These are phyloP conservation scores for Phlebiopsis gigantea DNA, from an alignment of 768 basidiomycete species.

Conservation along the genomic window DNA sequence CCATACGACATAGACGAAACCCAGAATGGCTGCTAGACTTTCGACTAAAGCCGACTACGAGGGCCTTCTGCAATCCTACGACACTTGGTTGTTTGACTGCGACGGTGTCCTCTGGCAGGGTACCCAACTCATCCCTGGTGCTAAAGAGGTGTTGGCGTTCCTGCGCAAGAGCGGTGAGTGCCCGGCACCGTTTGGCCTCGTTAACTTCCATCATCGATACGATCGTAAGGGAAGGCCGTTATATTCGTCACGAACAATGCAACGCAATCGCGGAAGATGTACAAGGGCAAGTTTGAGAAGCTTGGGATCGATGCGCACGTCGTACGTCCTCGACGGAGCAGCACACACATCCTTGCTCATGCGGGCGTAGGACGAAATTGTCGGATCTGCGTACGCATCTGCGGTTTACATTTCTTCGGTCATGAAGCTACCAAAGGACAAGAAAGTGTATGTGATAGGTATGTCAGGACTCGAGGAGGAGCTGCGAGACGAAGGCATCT, in stretches of 20 bases:
- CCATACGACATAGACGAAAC: slow-evolving; percentile 8
- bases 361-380: slow-evolving; percentile 82
- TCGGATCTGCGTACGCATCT: slow-evolving; percentile 87
- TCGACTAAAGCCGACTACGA: slow-evolving; percentile 27
- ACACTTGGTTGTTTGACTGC: slow-evolving; percentile 96
- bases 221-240: slow-evolving; percentile 66
- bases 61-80: slow-evolving; percentile 52
- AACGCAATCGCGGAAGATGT: slow-evolving; percentile 81
- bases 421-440: slow-evolving; percentile 81
- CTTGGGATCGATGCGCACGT: slow-evolving; percentile 81
- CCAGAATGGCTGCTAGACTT: slow-evolving; percentile 20
- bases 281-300: slow-evolving; percentile 89
- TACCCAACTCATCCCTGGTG: slow-evolving; percentile 73
- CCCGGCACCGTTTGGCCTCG: neutral
- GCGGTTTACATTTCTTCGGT: slow-evolving; percentile 86
- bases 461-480: slow-evolving; percentile 92
- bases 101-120: slow-evolving; percentile 95
- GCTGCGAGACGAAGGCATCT: slow-evolving; percentile 79
- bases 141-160: slow-evolving; percentile 64
- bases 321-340: slow-evolving; percentile 44
- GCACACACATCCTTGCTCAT: neutral
- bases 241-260: slow-evolving; percentile 98
- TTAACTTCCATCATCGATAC: neutral
- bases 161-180: slow-evolving; percentile 68
- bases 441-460: slow-evolving; percentile 95